Percentiles rank a stretch among this genome's conserved stretches.
Conservation (phyloP, 805 yeast species). For the Candida endomychidarum region DNA sequence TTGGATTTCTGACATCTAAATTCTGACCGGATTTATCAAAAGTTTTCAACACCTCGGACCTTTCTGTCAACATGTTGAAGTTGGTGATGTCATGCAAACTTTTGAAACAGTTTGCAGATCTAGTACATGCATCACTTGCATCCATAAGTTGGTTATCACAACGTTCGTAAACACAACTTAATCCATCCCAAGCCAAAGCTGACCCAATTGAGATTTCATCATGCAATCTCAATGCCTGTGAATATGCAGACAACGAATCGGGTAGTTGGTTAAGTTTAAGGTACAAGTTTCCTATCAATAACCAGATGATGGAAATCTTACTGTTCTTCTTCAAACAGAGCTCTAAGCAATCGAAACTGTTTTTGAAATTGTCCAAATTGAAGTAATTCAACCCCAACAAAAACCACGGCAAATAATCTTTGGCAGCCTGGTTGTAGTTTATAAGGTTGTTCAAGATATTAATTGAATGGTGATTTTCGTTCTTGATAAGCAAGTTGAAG, state of each 20-base stretch:
- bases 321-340: slow-evolving; percentile 54
- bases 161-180: slow-evolving; percentile 60
- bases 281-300: slow-evolving; percentile 63
- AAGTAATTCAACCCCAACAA: slow-evolving; percentile 55
- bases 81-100: slow-evolving; percentile 44
- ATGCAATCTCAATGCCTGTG: slow-evolving; percentile 58
- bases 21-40: slow-evolving; percentile 26
- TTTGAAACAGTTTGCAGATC: slow-evolving; percentile 52
- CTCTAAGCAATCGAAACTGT: slow-evolving; percentile 57
- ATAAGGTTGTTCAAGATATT: slow-evolving; percentile 9
- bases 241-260: slow-evolving; percentile 66
- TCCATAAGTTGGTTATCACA: slow-evolving; percentile 61
- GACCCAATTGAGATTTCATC: slow-evolving; percentile 47
- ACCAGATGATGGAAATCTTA: slow-evolving; percentile 60
- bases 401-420: slow-evolving; percentile 59
- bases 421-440: slow-evolving; percentile 19
- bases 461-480: slow-evolving; percentile 2
- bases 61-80: not conserved
- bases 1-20: slow-evolving; percentile 40
- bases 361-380: slow-evolving; percentile 44
- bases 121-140: slow-evolving; percentile 57
- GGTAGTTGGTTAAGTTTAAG: slow-evolving; percentile 58
- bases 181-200: slow-evolving; percentile 67
- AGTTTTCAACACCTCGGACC: not conserved
- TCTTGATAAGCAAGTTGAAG: not conserved